Base-by-base conservation (phyloP, 176 grass and related monocot genomes). In the Ampelocalamus luodianensis region DNA sequence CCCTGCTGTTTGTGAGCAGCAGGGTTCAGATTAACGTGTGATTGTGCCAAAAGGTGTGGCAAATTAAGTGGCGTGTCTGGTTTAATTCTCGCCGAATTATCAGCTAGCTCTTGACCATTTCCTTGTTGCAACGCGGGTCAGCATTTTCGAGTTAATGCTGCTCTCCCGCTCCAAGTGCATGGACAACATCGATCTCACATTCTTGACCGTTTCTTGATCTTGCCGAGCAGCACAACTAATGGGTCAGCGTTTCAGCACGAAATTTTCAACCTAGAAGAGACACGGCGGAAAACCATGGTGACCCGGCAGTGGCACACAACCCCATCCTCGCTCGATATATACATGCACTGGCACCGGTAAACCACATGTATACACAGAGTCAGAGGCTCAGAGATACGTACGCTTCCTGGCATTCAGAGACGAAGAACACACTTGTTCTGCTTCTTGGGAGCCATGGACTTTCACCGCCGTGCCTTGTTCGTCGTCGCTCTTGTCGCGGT, bases 231-330 rank as follows among this genome's bases (percentile, higher is more conserved):
- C 43, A 29, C 43, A 5, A 37, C 55, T 6, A 65, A 54, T 5
- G 34, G 68, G 85, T 75, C 85, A 87, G 78, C 78, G 75, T 62
- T 82, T 43, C 38, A 32, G 61, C 59, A 16, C 82, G 8, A 81
- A 49, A 3, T 64, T 65, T 76, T 74, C 88, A 71, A 81, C 77
- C 65, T 45, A 10, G 50, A 36, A 17, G 56, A 77, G 44, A 46
- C 54, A 24, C 29, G 65, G 11, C 1, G 48, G 14, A 15, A 50
- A 50, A 1, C 14, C 49, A 3, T 51, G 49, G 63, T 10, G 78
- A 39, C 11, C 46, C 49, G 6, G 17, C n/a, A n/a, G n/a, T n/a
- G n/a, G n/a, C 60, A 14, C 6, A 54, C 77, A 36, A 3, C 12
- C 14, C 40, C 51, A 23, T 22, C 14, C 44, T 27, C 65, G 17